Percentiles rank a stretch among this genome's conserved stretches.
Conservation (phyloP, 176 grass and related monocot genomes). For the Hsuehochloa calcarea region DNA sequence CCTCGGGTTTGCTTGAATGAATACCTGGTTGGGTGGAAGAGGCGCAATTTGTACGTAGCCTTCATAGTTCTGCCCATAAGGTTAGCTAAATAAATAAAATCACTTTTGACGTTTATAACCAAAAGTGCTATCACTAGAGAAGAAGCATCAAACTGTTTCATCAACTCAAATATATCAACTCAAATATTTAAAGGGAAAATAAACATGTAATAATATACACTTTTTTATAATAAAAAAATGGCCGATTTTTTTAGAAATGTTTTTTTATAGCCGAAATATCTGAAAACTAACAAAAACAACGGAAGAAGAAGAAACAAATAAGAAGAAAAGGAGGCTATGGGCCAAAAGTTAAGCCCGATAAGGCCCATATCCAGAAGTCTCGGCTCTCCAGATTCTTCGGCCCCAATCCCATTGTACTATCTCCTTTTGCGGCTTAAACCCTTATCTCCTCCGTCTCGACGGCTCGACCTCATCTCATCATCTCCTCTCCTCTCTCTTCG, state of each 20-base stretch:
- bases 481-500: not conserved
- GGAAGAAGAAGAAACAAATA: not conserved
- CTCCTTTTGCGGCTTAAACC: constrained; percentile 34
- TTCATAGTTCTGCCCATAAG: not conserved
- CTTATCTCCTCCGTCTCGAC: constrained; percentile 5
- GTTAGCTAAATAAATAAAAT: not conserved
- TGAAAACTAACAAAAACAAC: not conserved
- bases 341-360: not conserved
- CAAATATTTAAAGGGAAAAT: not conserved
- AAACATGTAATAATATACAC: not conserved
- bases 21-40: not conserved
- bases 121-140: not conserved
- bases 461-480: not conserved
- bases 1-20: not conserved
- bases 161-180: not conserved
- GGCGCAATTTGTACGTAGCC: not conserved
- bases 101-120: not conserved
- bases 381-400: constrained; percentile 15
- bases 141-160: not conserved
- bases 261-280: not conserved
- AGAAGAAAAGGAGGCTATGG: not conserved
- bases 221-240: not conserved
- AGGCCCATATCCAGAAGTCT: not conserved
- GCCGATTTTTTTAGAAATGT: not conserved
- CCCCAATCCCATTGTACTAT: not conserved